A percentile compares a stretch with the other conserved stretches of the same genome.
phyloP scores from a whole-genome alignment of 164 flowering plant species.

The Macadamia tetraphylla region DNA sequence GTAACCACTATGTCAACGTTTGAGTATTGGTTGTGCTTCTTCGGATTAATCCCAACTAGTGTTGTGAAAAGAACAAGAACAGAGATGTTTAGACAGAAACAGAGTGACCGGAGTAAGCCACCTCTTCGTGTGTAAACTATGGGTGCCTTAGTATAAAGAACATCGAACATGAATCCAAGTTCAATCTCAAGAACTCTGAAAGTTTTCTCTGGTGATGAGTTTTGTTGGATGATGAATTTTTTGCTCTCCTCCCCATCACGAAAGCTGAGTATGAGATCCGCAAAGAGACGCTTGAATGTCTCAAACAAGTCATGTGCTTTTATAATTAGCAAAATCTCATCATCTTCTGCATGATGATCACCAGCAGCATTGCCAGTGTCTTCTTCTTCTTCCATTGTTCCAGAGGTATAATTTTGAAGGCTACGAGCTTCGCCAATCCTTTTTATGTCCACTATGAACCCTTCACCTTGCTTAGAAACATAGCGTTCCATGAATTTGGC shows the following conservation, averaged over 20 bases:
- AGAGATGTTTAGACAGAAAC: not conserved
- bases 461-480: not conserved
- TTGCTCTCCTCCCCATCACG: slow-evolving; percentile 4
- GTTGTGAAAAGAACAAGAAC: not conserved
- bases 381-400: no score
- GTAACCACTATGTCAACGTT: not conserved
- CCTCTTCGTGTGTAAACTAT: slow-evolving; percentile 1
- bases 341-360: no score
- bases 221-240: slow-evolving; percentile 5
- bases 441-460: not conserved
- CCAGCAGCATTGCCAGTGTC: no score
- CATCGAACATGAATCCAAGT: slow-evolving; percentile 15
- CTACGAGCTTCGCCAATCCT: no score
- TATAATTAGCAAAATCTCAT: not conserved
- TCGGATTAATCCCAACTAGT: not conserved
- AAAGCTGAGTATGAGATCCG: slow-evolving; percentile 17
- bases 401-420: no score
- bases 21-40: not conserved
- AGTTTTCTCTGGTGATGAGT: not conserved
- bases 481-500: not conserved
- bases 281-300: slow-evolving; percentile 16
- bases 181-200: slow-evolving; percentile 18
- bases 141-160: slow-evolving; percentile 15
- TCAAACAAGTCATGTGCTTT: slow-evolving; percentile 10
- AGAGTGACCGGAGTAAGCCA: not conserved